phyloP scores from a whole-genome alignment of 129 eudicot species.

The Escallonia rubra region DNA sequence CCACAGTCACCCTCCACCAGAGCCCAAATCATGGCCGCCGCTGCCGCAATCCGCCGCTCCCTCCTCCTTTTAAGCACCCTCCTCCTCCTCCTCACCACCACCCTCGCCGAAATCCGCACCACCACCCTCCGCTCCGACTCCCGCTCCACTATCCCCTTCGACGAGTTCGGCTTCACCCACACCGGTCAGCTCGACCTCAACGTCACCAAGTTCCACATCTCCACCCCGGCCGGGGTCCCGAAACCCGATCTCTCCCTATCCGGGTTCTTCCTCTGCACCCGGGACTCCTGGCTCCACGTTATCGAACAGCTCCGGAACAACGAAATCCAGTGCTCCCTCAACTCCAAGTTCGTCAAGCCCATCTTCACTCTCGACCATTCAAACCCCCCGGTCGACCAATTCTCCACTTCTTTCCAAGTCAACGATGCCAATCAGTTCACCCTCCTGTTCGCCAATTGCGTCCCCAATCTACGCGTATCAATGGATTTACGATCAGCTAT shows the following conservation, averaged over 20 bases:
- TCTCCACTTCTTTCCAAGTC: conserved; percentile 18
- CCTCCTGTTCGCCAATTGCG: conserved; percentile 46
- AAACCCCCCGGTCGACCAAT: conserved; percentile 15
- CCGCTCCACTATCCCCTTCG: conserved; percentile 38
- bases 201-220: conserved; percentile 29
- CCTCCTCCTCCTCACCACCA: conserved; percentile 11
- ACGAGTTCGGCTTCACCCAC: conserved; percentile 56
- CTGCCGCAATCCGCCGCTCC: background rate
- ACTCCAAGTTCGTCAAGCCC: conserved; percentile 31
- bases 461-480: conserved; percentile 25
- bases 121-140: conserved; percentile 41
- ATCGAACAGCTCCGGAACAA: conserved; percentile 30
- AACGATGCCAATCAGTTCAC: conserved; percentile 35
- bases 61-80: background rate
- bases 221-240: conserved; percentile 6
- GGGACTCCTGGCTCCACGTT: conserved; percentile 40
- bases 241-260: conserved; percentile 35
- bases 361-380: conserved; percentile 33
- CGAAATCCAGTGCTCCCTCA: conserved; percentile 36
- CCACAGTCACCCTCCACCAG: background rate
- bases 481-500: conserved; percentile 35
- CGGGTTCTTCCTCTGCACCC: conserved; percentile 45
- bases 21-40: background rate
- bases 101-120: conserved; percentile 37
- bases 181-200: conserved; percentile 43